These are phyloP conservation scores for Phalaenopsis equestris DNA, from an alignment of 106 monocot species.

Conservation along the genomic window DNA sequence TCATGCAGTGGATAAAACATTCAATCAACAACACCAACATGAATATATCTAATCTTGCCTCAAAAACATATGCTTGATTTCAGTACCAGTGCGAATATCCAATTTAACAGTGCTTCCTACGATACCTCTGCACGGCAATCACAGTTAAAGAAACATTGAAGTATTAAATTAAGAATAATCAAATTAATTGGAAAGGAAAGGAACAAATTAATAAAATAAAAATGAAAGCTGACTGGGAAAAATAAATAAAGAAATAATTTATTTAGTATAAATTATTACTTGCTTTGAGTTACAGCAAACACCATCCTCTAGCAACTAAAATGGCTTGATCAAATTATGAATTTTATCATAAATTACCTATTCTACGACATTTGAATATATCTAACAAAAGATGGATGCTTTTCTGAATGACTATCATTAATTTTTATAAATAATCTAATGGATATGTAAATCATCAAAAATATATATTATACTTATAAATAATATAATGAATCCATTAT, in stretches of 20 bases:
- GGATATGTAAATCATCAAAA: too few relatives aligned
- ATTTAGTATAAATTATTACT: neutral
- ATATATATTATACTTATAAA: too few relatives aligned
- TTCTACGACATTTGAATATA: neutral
- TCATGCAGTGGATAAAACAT: neutral
- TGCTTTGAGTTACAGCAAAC: neutral
- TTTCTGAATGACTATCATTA: neutral
- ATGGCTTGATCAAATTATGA: neutral
- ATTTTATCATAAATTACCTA: neutral
- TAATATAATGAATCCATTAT: too few relatives aligned
- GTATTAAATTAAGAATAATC: neutral
- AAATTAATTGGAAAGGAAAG: neutral
- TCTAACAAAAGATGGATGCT: neutral
- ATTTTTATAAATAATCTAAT: too few relatives aligned
- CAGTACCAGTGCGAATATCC: slow-evolving; percentile 52
- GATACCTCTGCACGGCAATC: slow-evolving; percentile 43
- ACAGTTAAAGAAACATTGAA: neutral
- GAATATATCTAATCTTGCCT: slow-evolving; percentile 31
- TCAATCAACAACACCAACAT: neutral
- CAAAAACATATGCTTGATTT: slow-evolving; percentile 51
- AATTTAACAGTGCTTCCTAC: slow-evolving; percentile 90
- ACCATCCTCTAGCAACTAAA: neutral
- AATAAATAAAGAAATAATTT: neutral
- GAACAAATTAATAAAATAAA: neutral
- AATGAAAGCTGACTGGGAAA: neutral